A percentile compares a stretch with the other conserved stretches of the same genome.
These are phyloP conservation scores for Macrocybe sp. DNA, from an alignment of 1,284 basidiomycete species.

Conservation along the genomic window DNA sequence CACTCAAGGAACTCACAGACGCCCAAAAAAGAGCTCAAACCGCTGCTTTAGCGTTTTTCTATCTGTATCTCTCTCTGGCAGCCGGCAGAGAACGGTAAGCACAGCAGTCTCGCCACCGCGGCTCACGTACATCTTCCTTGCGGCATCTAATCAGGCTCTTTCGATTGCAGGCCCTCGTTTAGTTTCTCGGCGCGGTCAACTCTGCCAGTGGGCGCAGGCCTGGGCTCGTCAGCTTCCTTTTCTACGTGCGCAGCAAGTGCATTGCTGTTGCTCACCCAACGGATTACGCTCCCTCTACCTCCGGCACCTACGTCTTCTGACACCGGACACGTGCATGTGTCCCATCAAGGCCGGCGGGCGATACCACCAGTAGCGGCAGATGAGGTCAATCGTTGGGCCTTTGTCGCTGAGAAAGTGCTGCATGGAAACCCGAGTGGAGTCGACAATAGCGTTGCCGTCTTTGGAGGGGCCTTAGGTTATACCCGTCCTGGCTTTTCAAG, in stretches of 20 bases:
- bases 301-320: conserved; percentile 40
- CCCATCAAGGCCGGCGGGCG: conserved; percentile 61
- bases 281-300: conserved; percentile 48
- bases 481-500: conserved; percentile 76
- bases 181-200: conserved; percentile 85
- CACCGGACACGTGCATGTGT: conserved; percentile 53
- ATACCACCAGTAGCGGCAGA: conserved; percentile 61
- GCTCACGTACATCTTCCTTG: conserved; percentile 2
- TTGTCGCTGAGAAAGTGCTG: conserved; percentile 92
- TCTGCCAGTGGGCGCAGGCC: conserved; percentile 97
- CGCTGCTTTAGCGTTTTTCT: conserved; percentile 85
- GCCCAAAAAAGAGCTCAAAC: conserved; percentile 50
- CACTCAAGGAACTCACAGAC: conserved; percentile 40
- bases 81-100: conserved; percentile 52
- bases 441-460: conserved; percentile 93
- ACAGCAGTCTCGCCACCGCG: conserved; percentile 9
- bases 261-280: conserved; percentile 69
- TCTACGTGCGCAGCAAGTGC: conserved; percentile 84
- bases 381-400: conserved; percentile 90
- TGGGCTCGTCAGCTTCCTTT: conserved; percentile 96
- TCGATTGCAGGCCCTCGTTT: conserved; percentile 54
- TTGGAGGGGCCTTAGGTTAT: conserved; percentile 92
- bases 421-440: conserved; percentile 98
- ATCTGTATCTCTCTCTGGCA: conserved; percentile 86
- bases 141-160: conserved; percentile 2